Evolutionary conservation across 2,329 filamentous ascomycete genomes (phyloP).

Genomic region (Aspergillaceae sp.): DNA sequence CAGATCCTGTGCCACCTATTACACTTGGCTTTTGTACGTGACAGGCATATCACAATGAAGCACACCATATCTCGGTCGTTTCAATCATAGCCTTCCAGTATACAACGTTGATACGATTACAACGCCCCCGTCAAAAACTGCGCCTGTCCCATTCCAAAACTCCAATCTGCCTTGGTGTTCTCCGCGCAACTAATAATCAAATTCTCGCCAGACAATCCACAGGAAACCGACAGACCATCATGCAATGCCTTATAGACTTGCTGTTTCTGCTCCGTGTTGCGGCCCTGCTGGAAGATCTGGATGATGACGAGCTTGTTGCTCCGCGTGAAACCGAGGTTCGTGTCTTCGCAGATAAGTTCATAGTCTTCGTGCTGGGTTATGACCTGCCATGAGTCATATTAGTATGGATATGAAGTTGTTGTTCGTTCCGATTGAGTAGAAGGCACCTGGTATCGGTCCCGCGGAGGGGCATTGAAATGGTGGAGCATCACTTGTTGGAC

Average conservation of each 20-base stretch:
- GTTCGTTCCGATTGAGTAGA: no score
- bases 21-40: no score
- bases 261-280: slow-evolving; percentile 19
- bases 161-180: slow-evolving; percentile 23
- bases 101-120: no score
- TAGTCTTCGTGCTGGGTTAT: slow-evolving; percentile 25
- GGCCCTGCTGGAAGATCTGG: slow-evolving; percentile 26
- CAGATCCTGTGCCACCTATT: no score
- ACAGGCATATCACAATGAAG: no score
- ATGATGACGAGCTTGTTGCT: slow-evolving; percentile 22
- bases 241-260: slow-evolving; percentile 12
- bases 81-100: no score
- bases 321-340: slow-evolving; percentile 16
- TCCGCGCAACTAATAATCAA: slow-evolving; percentile 18
- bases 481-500: slow-evolving; percentile 20
- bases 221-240: slow-evolving; percentile 6
- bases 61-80: no score
- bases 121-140: slow-evolving; percentile 17
- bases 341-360: slow-evolving; percentile 26
- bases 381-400: slow-evolving; percentile 9
- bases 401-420: no score
- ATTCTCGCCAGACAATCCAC: slow-evolving; percentile 13
- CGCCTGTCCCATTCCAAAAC: slow-evolving; percentile 21
- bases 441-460: slow-evolving; percentile 18
- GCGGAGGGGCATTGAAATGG: slow-evolving; percentile 19